Evolutionary conservation across 2,329 filamentous ascomycete genomes (phyloP).

Genomic region (Hypocrella siamensis): DNA sequence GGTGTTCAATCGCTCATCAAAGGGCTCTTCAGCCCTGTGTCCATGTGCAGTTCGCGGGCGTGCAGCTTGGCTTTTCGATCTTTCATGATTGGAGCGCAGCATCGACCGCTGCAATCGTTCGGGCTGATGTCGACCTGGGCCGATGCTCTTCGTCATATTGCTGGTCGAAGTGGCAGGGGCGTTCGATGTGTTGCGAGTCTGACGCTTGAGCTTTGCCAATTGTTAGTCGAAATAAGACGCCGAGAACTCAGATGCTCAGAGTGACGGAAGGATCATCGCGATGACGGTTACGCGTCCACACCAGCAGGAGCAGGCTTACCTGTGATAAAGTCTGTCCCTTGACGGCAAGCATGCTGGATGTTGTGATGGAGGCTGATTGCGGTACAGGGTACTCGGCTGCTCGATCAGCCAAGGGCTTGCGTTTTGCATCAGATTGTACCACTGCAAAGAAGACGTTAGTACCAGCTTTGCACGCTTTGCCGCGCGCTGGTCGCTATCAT

Average conservation of each 20-base stretch:
- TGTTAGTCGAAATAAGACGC: slow-evolving; percentile 1
- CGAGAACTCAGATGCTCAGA: too few species aligned
- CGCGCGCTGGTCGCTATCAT: slow-evolving; percentile 19
- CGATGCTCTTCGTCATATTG: slow-evolving; percentile 41
- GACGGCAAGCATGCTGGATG: slow-evolving; percentile 20
- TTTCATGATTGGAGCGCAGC: slow-evolving; percentile 29
- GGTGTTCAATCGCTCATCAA: slow-evolving; percentile 14
- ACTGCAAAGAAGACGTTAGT: not conserved
- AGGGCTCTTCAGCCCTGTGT: slow-evolving; percentile 21
- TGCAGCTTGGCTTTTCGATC: slow-evolving; percentile 22
- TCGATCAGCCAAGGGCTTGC: slow-evolving; percentile 40
- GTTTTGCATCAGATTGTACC: slow-evolving; percentile 40
- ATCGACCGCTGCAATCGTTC: slow-evolving; percentile 38
- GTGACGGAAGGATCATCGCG: too few species aligned
- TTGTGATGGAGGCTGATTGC: slow-evolving; percentile 13
- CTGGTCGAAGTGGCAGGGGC: slow-evolving; percentile 16
- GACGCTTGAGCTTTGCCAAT: slow-evolving; percentile 16
- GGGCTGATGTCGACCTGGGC: slow-evolving; percentile 31
- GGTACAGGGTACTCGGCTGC: slow-evolving; percentile 31
- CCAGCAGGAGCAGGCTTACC: slow-evolving; percentile 7
- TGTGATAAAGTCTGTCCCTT: slow-evolving; percentile 27
- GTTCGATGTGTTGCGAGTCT: slow-evolving; percentile 23
- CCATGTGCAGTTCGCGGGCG: slow-evolving; percentile 24
- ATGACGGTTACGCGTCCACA: too few species aligned
- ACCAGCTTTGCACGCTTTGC: not conserved